Evolutionary conservation across 139 green algal species (phyloP).

Genomic region (Closterium sp.): DNA sequence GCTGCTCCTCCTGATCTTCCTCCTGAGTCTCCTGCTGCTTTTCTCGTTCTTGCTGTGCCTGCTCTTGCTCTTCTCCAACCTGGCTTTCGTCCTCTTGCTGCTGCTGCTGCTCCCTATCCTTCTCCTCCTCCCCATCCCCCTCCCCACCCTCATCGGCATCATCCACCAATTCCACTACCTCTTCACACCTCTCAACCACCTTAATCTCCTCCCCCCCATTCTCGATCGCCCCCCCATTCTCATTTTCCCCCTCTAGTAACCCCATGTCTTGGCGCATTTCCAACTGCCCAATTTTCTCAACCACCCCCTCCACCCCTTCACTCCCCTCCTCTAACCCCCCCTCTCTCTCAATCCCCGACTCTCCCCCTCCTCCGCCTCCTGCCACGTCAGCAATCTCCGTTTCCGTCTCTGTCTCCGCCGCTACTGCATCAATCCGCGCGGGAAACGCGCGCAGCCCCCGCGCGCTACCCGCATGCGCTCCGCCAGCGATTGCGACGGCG

Average conservation of each 20-base stretch:
- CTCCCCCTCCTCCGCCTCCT: not conserved
- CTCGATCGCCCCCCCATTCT: no score
- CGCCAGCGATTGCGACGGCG: not conserved
- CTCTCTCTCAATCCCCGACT: not conserved
- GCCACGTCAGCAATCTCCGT: not conserved
- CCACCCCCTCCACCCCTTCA: not conserved
- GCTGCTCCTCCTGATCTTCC: not conserved
- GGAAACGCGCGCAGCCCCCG: not conserved
- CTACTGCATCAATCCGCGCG: not conserved
- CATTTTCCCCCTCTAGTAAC: no score
- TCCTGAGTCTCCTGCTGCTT: not conserved
- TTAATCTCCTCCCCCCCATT: not conserved
- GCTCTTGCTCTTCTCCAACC: not conserved
- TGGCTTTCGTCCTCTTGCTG: not conserved
- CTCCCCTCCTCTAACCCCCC: not conserved
- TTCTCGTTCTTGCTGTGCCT: not conserved
- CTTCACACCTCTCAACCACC: not conserved
- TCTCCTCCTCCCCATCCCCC: not conserved
- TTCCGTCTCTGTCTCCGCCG: not conserved
- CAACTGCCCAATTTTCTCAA: not conserved
- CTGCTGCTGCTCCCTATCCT: not conserved
- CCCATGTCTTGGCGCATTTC: not conserved
- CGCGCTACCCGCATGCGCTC: not conserved
- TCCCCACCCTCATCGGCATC: not conserved
- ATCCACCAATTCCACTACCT: not conserved